Evolutionary conservation across 805 yeast genomes (phyloP), one percentile per base, ranked within the genome.

Genomic region (Suhomyces pyralidae): DNA sequence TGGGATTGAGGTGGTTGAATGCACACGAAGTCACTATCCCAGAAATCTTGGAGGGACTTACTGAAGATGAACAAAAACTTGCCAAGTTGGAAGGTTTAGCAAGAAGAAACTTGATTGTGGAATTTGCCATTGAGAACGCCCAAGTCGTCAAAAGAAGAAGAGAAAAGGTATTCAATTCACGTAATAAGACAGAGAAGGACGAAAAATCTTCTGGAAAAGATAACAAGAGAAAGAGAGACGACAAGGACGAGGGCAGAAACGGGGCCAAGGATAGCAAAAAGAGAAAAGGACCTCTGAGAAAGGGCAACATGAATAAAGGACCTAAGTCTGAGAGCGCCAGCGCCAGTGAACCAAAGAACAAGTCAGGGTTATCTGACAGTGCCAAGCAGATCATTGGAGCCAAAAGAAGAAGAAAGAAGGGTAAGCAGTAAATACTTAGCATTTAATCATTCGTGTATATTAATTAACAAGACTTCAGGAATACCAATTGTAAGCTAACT

Each of bases 1-100:
- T 91, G 97, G 97, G 96, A 2, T 81, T 94, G 52, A 84, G 99
- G 77, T 94, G 97, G 97, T 79, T 94, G 68, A 94, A 94, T 68
- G 97, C 96, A 7, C 97, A 93, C 66, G 86, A 82, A 63, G 96
- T 94, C 6, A 73, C 89, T 0, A 69, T 69, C 32, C 82, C 79
- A 8, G 97, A 92, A 68, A 80, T 90, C 40, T 54, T 79, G 19
- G 88, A 80, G 57, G 92, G 93, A n/a, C 66, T 87, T 53, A 72
- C 76, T 30, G 90, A 84, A 3, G 90, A 87, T 46, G 92, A 88
- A 62, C 73, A 76, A 66, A 82, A 83, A 60, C 46, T 67, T 7
- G 83, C 82, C 2, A 76, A 78, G 50, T 59, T 76, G 24, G 91
- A 85, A 46, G 82, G 81, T 7, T 61, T 76, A 38, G 76, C 78